A percentile compares a stretch with the other conserved stretches of the same genome.
phyloP scores from a whole-genome alignment of 1,284 basidiomycete species.

The Fomes fomentarius region DNA sequence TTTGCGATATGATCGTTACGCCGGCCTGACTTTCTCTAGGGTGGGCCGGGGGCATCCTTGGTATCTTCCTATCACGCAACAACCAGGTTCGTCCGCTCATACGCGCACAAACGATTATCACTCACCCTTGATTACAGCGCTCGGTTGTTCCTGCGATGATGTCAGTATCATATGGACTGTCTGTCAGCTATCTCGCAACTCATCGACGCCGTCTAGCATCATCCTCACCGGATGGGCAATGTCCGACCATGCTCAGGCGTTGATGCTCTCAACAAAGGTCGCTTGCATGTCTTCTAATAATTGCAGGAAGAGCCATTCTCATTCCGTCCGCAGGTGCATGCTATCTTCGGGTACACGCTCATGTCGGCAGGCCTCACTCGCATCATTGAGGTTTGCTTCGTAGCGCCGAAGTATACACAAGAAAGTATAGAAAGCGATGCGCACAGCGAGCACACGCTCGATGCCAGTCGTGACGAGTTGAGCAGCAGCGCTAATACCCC shows the following conservation, averaged over 20 bases:
- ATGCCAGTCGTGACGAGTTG: conserved; percentile 37
- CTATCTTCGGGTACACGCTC: conserved; percentile 83
- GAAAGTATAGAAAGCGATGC: conserved; percentile 47
- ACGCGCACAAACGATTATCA: background rate
- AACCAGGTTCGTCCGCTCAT: conserved; percentile 55
- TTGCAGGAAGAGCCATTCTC: too few relatives aligned
- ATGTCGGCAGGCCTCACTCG: conserved; percentile 86
- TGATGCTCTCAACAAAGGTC: conserved; percentile 85
- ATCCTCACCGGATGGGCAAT: conserved; percentile 95
- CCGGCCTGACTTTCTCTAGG: conserved; percentile 45
- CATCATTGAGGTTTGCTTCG: conserved; percentile 88
- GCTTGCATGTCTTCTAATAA: background rate
- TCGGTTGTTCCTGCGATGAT: conserved; percentile 86
- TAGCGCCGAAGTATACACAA: conserved; percentile 43
- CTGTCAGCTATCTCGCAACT: background rate
- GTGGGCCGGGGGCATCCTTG: conserved; percentile 92
- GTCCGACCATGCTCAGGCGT: conserved; percentile 86
- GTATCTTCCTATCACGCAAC: conserved; percentile 84
- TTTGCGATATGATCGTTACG: too few relatives aligned
- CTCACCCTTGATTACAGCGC: conserved; percentile 44
- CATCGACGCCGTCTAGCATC: conserved; percentile 52
- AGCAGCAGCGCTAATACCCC: conserved; percentile 38
- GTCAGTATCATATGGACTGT: conserved; percentile 43
- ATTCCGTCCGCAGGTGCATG: conserved; percentile 67
- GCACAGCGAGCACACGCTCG: conserved; percentile 68